Conservation (phyloP, 2,329 filamentous ascomycete species). For the Karstenula rhodostoma region DNA sequence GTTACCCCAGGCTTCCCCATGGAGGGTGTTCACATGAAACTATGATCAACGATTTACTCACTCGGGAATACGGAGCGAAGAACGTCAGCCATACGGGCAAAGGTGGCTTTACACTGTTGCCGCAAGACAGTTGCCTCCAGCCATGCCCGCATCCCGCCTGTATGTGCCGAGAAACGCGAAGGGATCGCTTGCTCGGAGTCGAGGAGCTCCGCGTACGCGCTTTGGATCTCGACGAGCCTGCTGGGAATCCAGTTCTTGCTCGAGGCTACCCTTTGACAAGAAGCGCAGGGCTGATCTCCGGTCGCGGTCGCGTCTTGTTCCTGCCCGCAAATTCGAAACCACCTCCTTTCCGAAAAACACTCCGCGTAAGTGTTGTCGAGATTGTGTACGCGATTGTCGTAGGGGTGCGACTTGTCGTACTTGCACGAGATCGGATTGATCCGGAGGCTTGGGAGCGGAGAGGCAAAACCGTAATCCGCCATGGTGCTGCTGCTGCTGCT, state of each 20-base stretch:
- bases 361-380: too few species aligned
- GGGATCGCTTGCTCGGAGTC: neutral
- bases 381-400: neutral
- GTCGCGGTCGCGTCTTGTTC: too few species aligned
- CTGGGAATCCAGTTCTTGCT: neutral
- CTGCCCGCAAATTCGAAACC: too few species aligned
- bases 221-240: neutral
- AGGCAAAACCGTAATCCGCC: neutral
- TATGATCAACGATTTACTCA: neutral
- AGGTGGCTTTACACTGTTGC: neutral
- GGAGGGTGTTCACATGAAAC: too few species aligned
- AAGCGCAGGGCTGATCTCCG: too few species aligned
- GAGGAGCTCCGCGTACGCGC: neutral
- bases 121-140: neutral
- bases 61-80: neutral
- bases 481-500: neutral
- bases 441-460: neutral
- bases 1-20: neutral
- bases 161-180: neutral
- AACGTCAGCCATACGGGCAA: neutral
- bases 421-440: neutral
- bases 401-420: neutral
- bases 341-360: too few species aligned
- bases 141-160: neutral
- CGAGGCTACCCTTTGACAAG: too few species aligned